Evolutionary conservation across 2,329 filamentous ascomycete species (phyloP), one percentile per base, ranked within the genome.

Genomic region (Chrysoporthe deuterocubensis): DNA sequence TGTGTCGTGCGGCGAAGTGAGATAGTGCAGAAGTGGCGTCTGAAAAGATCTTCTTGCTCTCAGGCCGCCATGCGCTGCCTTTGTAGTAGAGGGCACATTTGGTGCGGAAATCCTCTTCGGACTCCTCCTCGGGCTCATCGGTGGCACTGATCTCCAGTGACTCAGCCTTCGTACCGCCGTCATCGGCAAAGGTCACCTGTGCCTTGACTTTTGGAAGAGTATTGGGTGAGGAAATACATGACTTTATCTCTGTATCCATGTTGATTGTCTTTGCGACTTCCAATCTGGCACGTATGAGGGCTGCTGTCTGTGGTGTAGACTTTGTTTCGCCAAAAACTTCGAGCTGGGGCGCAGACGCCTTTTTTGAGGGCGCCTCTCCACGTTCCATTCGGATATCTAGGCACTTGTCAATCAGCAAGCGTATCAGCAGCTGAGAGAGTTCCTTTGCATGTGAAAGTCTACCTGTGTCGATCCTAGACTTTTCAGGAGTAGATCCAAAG

Each of bases 11-110:
- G n/a, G 62, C 64, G 37, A 60, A 68, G 16, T 60, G 57, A 11
- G 68, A 65, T 26, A 68, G 59, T 14, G 68, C 68, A 21, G 52
- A 57, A 18, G 26, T 37, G 21, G 62, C 56, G 14, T 66, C 62
- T 16, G 57, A 32, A 37, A 69, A 69, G 14, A 48, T 21, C 32
- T 65, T 48, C 32, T 57, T 69, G 40, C 40, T 40, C 8, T 67
- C 63, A 7, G 62, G 50, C 16, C 58, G 26, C 46, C 62, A 69
- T 7, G 68, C 58, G 32, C 42, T 57, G 44, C 60, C 44, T 21
- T 64, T 64, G 32, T 68, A 69, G 48, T 68, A 59, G 14, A 69
- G 44, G 7, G 62, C 66, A 16, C 65, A 69, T 44, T 64, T 26
- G 8, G 40, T 48, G 43, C 43, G 52, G n/a, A 43, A 34, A 37